Evolutionary conservation across 495 filamentous ascomycete genomes (phyloP), one percentile per base, ranked within the genome.

Genomic region (Aspergillus bridgeri): DNA sequence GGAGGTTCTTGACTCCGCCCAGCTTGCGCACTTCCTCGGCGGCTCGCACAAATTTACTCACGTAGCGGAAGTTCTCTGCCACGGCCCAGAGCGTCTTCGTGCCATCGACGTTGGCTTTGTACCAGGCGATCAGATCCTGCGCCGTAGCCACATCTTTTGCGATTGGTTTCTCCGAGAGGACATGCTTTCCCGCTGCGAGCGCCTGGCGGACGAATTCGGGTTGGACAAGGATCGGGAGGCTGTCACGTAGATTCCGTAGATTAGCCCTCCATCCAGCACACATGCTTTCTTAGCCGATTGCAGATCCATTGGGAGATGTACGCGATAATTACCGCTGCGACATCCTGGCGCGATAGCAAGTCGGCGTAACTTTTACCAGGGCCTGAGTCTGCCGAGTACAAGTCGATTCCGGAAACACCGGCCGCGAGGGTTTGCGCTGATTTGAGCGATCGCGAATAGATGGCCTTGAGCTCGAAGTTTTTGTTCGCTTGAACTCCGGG

Each of bases 111-210:
- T 79, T 75, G 42, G 71, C 62, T 50, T 79, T 68, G 62, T 87
- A 89, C 77, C 82, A 89, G 7, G 75, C 51, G 42, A 90, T 67
- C 27, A 94, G 78, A 25, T 84, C 76, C 42, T 76, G 74, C 8
- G 86, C 90, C 0, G 81, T 75, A 3, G 76, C 73, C 19, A 90
- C 62, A 65, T 90, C 83, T 62, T 81, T 79, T 0, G 89, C 89
- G 42, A 93, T 82, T 18, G 90, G 90, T 68, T 94, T 95, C 70
- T 95, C 90, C n/a, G 86, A 86, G 0, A 93, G 71, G 6, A 93
- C 90, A 69, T 91, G 89, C 61, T 94, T 94, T 21, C 87, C 85
- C 1, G 88, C 87, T 0, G 71, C 60, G 0, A 94, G 77, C 5
- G 88, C 73, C 27, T 65, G 61, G 21, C 54, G 60, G 59, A 79